phyloP scores from a whole-genome alignment of 2,329 filamentous ascomycete species.

The Anthostomella pinea region DNA sequence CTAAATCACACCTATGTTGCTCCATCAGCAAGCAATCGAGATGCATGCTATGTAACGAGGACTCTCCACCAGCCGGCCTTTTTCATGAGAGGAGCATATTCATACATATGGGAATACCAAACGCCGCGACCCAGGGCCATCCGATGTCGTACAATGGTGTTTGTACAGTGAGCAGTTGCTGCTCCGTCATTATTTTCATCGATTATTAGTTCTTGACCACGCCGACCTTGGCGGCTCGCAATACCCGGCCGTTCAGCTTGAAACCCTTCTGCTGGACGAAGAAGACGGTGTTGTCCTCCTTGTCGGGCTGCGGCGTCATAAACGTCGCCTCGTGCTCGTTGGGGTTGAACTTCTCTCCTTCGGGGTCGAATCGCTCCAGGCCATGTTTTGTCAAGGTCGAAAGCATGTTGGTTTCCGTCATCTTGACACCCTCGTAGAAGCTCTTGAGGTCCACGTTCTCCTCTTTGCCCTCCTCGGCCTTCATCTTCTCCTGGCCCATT shows the following conservation, averaged over 20 bases:
- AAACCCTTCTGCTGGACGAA: constrained; percentile 95
- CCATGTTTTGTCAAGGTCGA: constrained; percentile 90
- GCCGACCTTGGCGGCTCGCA: constrained; percentile 93
- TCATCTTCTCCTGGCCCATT: constrained; percentile 75
- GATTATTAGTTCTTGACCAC: constrained; percentile 73
- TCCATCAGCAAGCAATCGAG: too few relatives aligned
- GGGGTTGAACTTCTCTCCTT: constrained; percentile 86
- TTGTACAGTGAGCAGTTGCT: constrained; percentile 23
- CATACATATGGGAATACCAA: constrained; percentile 27
- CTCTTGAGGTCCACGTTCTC: constrained; percentile 66
- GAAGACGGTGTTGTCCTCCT: constrained; percentile 89
- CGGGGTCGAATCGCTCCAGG: constrained; percentile 81
- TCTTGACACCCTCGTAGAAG: constrained; percentile 86
- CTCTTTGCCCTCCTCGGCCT: constrained; percentile 32
- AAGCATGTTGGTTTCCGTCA: constrained; percentile 90
- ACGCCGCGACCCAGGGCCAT: constrained; percentile 21
- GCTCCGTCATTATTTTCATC: constrained; percentile 10
- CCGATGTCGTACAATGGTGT: constrained; percentile 20
- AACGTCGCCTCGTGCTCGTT: constrained; percentile 97
- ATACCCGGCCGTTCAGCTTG: constrained; percentile 81
- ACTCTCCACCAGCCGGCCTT: constrained; percentile 20
- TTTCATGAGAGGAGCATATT: constrained; percentile 32
- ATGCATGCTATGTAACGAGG: constrained; percentile 13
- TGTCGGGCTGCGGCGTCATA: constrained; percentile 81
- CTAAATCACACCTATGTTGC: constrained; percentile 13